Evolutionary conservation across 768 basidiomycete genomes (phyloP).

Genomic region (Termitomyces titanicus): DNA sequence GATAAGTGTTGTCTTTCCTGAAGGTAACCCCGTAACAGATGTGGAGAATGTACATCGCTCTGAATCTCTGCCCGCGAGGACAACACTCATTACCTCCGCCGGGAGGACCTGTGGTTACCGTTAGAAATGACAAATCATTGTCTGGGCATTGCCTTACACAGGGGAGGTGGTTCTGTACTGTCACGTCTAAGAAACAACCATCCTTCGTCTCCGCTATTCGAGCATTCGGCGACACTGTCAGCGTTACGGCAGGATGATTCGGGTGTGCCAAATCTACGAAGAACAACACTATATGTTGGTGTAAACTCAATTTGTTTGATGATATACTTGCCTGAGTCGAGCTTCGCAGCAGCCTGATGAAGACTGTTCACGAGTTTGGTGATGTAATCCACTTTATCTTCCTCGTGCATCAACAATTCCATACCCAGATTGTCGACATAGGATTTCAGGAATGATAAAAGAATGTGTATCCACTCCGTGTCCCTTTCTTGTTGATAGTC

Average conservation of each 20-base stretch:
- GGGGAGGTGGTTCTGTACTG: slow-evolving; percentile 64
- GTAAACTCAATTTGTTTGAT: background rate
- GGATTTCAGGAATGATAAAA: slow-evolving; percentile 72
- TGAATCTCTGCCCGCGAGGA: slow-evolving; percentile 58
- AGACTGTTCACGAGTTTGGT: slow-evolving; percentile 46
- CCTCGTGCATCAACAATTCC: slow-evolving; percentile 52
- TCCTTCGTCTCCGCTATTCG: slow-evolving; percentile 58
- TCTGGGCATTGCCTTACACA: slow-evolving; percentile 46
- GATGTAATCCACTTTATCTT: slow-evolving; percentile 50
- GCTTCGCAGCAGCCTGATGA: slow-evolving; percentile 40
- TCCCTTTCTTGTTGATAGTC: slow-evolving; percentile 56
- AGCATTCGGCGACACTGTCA: slow-evolving; percentile 46
- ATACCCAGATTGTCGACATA: slow-evolving; percentile 52
- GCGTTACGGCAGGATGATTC: slow-evolving; percentile 65
- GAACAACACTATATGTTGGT: background rate
- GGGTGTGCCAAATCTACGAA: slow-evolving; percentile 58
- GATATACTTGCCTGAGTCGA: slow-evolving; percentile 48
- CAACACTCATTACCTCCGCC: slow-evolving; percentile 58
- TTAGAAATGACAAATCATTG: background rate
- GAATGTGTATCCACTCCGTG: slow-evolving; percentile 76
- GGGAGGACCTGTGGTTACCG: slow-evolving; percentile 46
- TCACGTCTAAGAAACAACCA: slow-evolving; percentile 56
- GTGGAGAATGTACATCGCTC: slow-evolving; percentile 57
- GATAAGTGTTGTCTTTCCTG: slow-evolving; percentile 56
- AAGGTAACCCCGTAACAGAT: slow-evolving; percentile 36